Evolutionary conservation across 169 alveolate species (phyloP), one percentile per base, ranked within the genome.

Genomic region (Plasmodium gonderi): DNA sequence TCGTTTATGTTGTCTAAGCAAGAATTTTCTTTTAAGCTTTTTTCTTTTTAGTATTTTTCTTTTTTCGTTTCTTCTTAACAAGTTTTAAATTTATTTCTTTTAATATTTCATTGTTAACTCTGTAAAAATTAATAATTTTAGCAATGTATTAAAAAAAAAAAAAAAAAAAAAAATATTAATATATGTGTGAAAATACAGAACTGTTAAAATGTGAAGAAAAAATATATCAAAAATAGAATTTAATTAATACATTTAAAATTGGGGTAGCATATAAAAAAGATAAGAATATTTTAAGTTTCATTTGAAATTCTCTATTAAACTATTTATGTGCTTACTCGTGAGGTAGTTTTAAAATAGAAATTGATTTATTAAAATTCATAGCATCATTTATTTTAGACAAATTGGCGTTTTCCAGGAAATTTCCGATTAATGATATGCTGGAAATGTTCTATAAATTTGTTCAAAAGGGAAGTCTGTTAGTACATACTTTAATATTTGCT

Each of bases 311-410:
- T n/a, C 36, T 23, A 60, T 36, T 60, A 60, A 23, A 51, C 14
- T 38, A 20, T 64, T 36, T 44, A n/a, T 44, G 42, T 40, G 81
- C 11, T 82, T 26, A 82, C 92, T 72, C 92, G 40, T 82, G 47
- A 26, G 92, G 92, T 33, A 82, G 64, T 75, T 82, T 82, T 38
- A 82, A 69, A 69, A 69, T 69, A 3, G 92, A 82, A 44, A 82
- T 69, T 12, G 82, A 45, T 26, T 82, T 82, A 69, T 82, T 82
- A 67, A 68, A 68, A 82, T 33, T 69, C 92, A 82, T 82, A 7
- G 92, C 92, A 6, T 82, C 82, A 69, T 82, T 82, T 68, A 82
- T 82, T 72, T 82, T 82, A 20, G 76, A 49, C 82, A 82, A 68
- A 68, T 69, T 82, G 29, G 51, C 29, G 20, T 82, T 49, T 20